Evolutionary conservation across 2,329 filamentous ascomycete genomes (phyloP).

Genomic region (Fusarium sp.): DNA sequence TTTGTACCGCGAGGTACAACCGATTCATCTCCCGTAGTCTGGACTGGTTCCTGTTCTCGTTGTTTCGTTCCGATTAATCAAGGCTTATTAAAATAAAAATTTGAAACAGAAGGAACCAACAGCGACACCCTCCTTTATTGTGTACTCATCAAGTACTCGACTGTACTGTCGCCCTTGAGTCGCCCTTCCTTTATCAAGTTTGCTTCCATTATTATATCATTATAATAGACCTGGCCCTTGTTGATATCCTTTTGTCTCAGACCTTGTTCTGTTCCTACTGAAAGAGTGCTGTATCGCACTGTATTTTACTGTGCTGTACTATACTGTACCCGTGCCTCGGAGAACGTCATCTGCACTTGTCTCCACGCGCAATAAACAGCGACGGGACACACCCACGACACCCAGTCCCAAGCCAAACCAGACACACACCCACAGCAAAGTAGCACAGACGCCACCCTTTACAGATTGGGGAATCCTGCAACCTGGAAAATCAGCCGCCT

Average conservation of each 20-base stretch:
- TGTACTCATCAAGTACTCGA: background rate
- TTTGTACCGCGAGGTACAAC: conserved; percentile 20
- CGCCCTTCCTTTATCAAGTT: conserved; percentile 18
- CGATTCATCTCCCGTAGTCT: conserved; percentile 15
- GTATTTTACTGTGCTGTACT: conserved; percentile 3
- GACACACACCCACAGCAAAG: conserved; percentile 40
- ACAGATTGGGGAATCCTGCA: conserved; percentile 42
- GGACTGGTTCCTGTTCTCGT: conserved; percentile 22
- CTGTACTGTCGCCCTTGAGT: conserved; percentile 16
- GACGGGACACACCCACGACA: conserved; percentile 8
- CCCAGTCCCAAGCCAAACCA: conserved; percentile 5
- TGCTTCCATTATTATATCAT: conserved; percentile 6
- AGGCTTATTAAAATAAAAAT: conserved; percentile 36
- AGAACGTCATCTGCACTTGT: conserved; percentile 48
- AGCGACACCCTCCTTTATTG: background rate
- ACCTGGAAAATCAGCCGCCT: conserved; percentile 38
- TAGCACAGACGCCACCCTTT: conserved; percentile 41
- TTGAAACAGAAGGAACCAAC: conserved; percentile 12
- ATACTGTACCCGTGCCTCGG: conserved; percentile 32
- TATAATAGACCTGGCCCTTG: conserved; percentile 23
- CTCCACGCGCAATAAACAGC: conserved; percentile 35
- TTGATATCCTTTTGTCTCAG: conserved; percentile 32
- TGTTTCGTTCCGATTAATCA: conserved; percentile 28
- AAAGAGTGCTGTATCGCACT: background rate
- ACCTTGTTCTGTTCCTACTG: conserved; percentile 24